Conservation (phyloP, 495 filamentous ascomycete genomes). For the Penicillium cosmopolitanum region DNA sequence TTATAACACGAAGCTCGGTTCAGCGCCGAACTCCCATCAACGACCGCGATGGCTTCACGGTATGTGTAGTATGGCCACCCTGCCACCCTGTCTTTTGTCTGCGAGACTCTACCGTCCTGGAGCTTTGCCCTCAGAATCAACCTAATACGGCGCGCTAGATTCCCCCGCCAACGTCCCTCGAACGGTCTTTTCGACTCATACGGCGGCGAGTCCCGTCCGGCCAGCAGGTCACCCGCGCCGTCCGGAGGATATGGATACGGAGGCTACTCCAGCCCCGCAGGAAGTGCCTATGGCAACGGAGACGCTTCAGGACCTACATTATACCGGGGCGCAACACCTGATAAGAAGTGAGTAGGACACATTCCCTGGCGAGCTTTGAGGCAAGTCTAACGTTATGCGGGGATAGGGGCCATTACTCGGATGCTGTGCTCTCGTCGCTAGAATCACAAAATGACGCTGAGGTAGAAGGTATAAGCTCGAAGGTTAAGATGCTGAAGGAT, state of each 20-base stretch:
- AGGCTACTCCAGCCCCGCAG: conserved; percentile 61
- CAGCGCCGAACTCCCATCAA: conserved; percentile 4
- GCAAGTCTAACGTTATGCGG: not conserved
- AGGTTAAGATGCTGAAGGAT: conserved; percentile 90
- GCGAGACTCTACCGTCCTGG: not conserved
- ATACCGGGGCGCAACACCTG: conserved; percentile 77
- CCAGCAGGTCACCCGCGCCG: conserved; percentile 55
- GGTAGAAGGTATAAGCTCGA: conserved; percentile 85
- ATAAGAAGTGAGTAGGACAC: conserved; percentile 61
- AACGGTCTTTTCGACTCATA: conserved; percentile 89
- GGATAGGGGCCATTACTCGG: conserved; percentile 86
- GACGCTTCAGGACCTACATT: conserved; percentile 28
- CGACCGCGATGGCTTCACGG: conserved; percentile 35
- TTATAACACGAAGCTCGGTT: conserved; percentile 8
- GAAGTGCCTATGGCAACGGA: conserved; percentile 41
- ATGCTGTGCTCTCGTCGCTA: conserved; percentile 88
- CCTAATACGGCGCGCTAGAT: conserved; percentile 43
- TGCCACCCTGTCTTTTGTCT: too few species aligned
- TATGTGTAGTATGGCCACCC: conserved; percentile 16
- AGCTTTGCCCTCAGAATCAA: not conserved
- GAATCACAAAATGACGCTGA: conserved; percentile 95
- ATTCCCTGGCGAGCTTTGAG: not conserved
- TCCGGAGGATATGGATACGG: conserved; percentile 55
- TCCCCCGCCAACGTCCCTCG: conserved; percentile 71
- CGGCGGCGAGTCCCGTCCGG: conserved; percentile 60